Base-by-base conservation (phyloP, 2,329 filamentous ascomycete genomes). In the Geosmithia putterillii region DNA sequence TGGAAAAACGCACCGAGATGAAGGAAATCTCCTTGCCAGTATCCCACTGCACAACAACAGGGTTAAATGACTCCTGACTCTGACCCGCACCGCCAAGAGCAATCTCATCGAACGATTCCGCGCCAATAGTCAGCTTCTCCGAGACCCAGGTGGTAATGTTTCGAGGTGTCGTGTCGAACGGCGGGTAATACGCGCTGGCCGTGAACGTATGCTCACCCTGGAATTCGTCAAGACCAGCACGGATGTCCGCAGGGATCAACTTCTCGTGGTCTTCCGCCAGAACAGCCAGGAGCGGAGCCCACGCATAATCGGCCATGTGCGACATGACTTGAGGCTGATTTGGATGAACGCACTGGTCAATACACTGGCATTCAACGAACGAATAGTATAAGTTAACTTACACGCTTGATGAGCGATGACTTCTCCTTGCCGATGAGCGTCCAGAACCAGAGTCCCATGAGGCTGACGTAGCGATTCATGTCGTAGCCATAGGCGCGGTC, bases 401-500 rank as follows among this genome's bases (percentile, higher is more conserved):
- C 60, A 42, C 57, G 58, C 5, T 52, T 44, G 22, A 59, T 57
- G 2, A 65, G 45, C 0, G 61, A 62, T 0, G 61, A 60, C 14
- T 57, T 55, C 22, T 66, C 61, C 42, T 74, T 70, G 8, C 74
- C 74, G 5, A 75, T 61, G 4, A 78, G 46, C 0, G 70, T 67
- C 76, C 76, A 81, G 47, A 81, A 65, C 57, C 75, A 75, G 14
- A 75, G 54, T 0, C 70, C 70, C 54, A 80, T 68, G 41, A 81
- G 64, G 42, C 71, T 71, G 4, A 79, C 54, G 50, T 81, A 81
- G 7, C 67, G 60, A 44, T 76, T 79, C 76, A 81, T 79, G 46
- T 81, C 76, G 45, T 71, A 80, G 1, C 76, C 76, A 47, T 81
- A 81, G 0, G 69, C 63, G 1, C 78, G 69, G 54, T 81, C 78